These are phyloP conservation scores for Lathyrus tuberosus DNA, from an alignment of 306 rosid genomes.

Conservation along the genomic window DNA sequence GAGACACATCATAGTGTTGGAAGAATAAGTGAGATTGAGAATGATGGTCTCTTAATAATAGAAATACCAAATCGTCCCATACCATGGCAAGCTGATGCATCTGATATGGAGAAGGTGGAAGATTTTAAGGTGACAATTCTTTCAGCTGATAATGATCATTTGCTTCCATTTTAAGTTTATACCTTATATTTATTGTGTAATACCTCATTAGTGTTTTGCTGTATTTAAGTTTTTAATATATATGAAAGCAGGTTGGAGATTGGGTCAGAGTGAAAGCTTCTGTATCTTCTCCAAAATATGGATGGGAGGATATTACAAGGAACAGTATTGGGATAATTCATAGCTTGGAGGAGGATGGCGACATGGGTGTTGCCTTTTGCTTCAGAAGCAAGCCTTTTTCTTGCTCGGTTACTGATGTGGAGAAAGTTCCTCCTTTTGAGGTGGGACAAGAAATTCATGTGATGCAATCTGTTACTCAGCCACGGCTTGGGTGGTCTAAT, in stretches of 20 bases:
- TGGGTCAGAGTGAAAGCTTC: constrained; percentile 99
- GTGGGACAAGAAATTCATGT: constrained; percentile 88
- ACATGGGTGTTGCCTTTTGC: constrained; percentile 94
- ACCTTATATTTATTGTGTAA: constrained; percentile 19
- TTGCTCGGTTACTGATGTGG: constrained; percentile 96
- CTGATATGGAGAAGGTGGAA: constrained; percentile 98
- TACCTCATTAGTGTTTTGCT: constrained; percentile 29
- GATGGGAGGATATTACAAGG: constrained; percentile 96
- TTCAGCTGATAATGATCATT: constrained; percentile 18
- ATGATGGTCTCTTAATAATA: constrained; percentile 89
- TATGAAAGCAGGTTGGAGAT: constrained; percentile 78
- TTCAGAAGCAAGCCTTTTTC: constrained; percentile 91
- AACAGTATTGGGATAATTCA: constrained; percentile 91
- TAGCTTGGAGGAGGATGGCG: constrained; percentile 93
- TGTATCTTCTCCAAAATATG: constrained; percentile 94
- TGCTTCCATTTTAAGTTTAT: constrained; percentile 27
- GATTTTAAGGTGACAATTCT: constrained; percentile 74
- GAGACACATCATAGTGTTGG: constrained; percentile 99
- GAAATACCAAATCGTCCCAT: constrained; percentile 94
- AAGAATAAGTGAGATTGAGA: constrained; percentile 92
- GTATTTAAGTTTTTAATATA: constrained; percentile 29
- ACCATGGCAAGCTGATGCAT: constrained; percentile 99
- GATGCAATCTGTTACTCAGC: constrained; percentile 75
- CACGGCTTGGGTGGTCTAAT: constrained; percentile 95
- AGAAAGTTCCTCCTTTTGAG: constrained; percentile 86